A percentile compares a stretch with the other conserved stretches of the same genome.
Conservation (phyloP, 106 monocot species). For the Hemerocallis citrina region DNA sequence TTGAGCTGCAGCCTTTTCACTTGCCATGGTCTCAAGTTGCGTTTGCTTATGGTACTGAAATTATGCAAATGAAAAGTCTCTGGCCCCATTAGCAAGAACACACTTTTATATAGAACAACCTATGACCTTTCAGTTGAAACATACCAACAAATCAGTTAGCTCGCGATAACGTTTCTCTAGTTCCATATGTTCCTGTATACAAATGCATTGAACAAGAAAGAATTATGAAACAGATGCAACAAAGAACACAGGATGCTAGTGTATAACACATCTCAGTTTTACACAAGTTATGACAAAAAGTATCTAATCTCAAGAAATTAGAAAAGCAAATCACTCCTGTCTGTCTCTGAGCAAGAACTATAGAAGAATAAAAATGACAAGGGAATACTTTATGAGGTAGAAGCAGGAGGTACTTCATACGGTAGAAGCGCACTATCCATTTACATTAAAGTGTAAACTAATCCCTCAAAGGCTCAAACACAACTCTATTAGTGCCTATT, state of each 20-base stretch:
- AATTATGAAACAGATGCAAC: neutral
- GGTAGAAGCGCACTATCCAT: neutral
- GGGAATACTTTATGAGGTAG: neutral
- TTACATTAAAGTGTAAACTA: neutral
- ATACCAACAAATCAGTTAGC: constrained; percentile 49
- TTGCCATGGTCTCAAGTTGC: constrained; percentile 89
- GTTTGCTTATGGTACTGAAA: constrained; percentile 99
- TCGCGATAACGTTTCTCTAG: constrained; percentile 96
- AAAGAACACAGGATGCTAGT: no score
- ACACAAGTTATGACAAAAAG: neutral
- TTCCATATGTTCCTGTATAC: constrained; percentile 87
- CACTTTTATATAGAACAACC: constrained; percentile 3
- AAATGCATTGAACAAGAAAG: neutral
- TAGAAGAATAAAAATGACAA: neutral
- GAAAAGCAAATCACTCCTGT: neutral
- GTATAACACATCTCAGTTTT: no score
- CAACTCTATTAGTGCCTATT: neutral
- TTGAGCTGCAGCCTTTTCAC: constrained; percentile 89
- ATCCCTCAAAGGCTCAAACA: neutral
- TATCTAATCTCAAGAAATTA: neutral
- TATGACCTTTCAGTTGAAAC: neutral
- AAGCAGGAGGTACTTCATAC: neutral
- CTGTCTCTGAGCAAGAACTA: neutral
- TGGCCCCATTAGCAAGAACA: neutral
- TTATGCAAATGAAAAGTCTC: neutral